Evolutionary conservation across 441 rosid genomes (phyloP), one percentile per base, ranked within the genome.

Genomic region (Erodium chrysanthum): DNA sequence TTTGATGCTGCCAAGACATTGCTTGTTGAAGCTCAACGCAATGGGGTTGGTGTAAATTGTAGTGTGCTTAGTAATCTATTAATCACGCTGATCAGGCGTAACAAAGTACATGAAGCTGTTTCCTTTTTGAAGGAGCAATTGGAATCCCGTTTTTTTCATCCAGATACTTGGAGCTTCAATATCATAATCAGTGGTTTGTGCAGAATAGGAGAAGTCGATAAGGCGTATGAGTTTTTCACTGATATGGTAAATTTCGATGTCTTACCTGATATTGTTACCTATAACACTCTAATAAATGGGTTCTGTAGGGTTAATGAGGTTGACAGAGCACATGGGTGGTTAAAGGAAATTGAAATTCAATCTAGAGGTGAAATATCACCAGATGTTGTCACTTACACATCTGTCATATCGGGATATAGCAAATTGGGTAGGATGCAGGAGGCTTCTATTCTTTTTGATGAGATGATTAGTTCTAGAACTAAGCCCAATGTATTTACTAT

Each of bases 251-350:
- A 65, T 78, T 84, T 84, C 71, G 86, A 83, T 64, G 87, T 90
- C 76, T 75, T 74, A 5, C 96, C 96, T 14, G 92, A 90, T 72
- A 65, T 76, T 46, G 75, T 88, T 65, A 85, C 96, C 0, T 88
- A 86, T 69, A 90, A 90, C 68, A 85, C 88, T 40, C 82, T 92
- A 64, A 90, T 92, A 74, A 80, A 72, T 25, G 96, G 96, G 10
- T 75, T 85, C 48, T 87, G 90, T 73, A 88, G 75, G 78, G 77
- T 71, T 40, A 80, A 76, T 70, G 85, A 88, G 70, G 68, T 90
- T 25, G 78, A 66, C 65, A 88, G 78, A 75, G 93, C 83, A 2
- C 73, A 42, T 66, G 71, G 64, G 44, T 81, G 90, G 9, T 79
- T 92, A 70, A 75, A 69, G 68, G 80, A 80, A 64, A 66, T 85